These are phyloP conservation scores for Lactifluus subvellereus DNA, from an alignment of 768 basidiomycete genomes.

Conservation along the genomic window DNA sequence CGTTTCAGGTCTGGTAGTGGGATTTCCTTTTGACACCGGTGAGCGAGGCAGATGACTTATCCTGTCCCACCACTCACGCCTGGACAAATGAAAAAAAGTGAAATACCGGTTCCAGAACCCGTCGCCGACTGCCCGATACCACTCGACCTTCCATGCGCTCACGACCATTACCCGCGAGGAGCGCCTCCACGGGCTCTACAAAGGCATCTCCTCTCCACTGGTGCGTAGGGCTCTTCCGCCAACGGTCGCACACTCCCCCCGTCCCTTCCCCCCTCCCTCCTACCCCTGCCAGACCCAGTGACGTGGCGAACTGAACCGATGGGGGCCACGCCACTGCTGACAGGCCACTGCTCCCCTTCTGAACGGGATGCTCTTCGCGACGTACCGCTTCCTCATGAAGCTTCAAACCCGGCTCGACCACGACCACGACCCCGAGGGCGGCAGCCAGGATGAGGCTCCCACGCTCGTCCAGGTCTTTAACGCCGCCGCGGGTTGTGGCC, in stretches of 20 bases:
- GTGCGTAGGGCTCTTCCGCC: conserved; percentile 37
- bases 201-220: conserved; percentile 76
- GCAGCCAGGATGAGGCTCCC: conserved; percentile 36
- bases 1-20: conserved; percentile 30
- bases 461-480: conserved; percentile 66
- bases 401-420: conserved; percentile 47
- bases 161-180: conserved; percentile 66
- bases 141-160: conserved; percentile 59
- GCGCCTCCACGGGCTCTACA: conserved; percentile 59
- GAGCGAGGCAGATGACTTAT: not conserved
- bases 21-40: conserved; percentile 35
- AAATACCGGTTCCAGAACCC: conserved; percentile 80
- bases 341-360: conserved; percentile 67
- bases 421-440: not conserved
- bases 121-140: conserved; percentile 48
- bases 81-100: conserved; percentile 36
- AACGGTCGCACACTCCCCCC: no score
- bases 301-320: not conserved
- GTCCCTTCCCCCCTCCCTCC: not conserved
- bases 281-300: no score
- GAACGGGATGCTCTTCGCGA: conserved; percentile 84
- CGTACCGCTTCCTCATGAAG: conserved; percentile 75
- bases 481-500: conserved; percentile 76
- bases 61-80: no score
- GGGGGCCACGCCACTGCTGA: not conserved